Conservation (phyloP, 208 protist genomes). For the Naegleria fowleri region DNA sequence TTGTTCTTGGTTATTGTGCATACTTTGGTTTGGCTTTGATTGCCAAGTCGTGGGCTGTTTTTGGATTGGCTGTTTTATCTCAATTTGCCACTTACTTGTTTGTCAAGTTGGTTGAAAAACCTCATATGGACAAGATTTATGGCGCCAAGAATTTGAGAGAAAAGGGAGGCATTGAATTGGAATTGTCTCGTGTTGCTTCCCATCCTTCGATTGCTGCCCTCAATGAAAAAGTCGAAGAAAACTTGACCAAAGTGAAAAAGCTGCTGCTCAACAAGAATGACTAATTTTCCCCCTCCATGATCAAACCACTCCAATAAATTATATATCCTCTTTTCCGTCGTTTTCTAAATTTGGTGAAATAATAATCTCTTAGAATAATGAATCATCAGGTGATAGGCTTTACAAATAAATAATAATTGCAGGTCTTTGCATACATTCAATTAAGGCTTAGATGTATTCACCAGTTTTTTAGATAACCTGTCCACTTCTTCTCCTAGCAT, state of each 20-base stretch:
- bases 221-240: not conserved
- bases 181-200: not conserved
- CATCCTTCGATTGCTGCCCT: not conserved
- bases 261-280: not conserved
- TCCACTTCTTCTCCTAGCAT: not conserved
- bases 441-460: not conserved
- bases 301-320: no score
- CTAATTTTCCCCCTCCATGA: no score
- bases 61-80: not conserved
- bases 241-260: not conserved
- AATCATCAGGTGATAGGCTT: no score
- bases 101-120: constrained; percentile 3
- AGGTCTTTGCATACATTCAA: no score
- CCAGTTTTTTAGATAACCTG: not conserved
- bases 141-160: not conserved
- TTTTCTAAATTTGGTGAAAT: no score
- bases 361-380: no score
- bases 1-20: constrained; percentile 8
- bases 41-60: not conserved
- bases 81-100: not conserved
- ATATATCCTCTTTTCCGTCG: no score
- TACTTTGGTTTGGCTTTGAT: constrained; percentile 7
- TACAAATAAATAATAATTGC: no score
- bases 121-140: constrained; percentile 22
- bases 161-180: constrained; percentile 22